Evolutionary conservation across 805 yeast species (phyloP).

Genomic region (Candida alai): DNA sequence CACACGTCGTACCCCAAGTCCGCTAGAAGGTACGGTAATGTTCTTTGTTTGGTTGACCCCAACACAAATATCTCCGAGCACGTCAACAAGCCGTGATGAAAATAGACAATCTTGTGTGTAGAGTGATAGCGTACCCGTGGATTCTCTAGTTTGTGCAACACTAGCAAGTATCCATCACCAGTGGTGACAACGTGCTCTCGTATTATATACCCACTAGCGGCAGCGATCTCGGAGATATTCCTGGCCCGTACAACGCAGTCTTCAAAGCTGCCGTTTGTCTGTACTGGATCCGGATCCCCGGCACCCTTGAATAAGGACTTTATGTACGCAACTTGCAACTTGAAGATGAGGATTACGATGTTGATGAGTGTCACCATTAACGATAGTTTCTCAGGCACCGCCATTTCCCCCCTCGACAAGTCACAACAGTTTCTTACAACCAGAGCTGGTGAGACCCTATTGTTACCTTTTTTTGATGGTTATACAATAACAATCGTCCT

Average conservation of each 20-base stretch:
- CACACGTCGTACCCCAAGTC: slow-evolving; percentile 23
- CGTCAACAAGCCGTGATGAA: slow-evolving; percentile 30
- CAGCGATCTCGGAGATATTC: slow-evolving; percentile 23
- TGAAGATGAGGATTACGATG: slow-evolving; percentile 4
- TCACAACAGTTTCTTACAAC: too few relatives aligned
- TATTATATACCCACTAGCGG: slow-evolving; percentile 20
- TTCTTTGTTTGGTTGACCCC: slow-evolving; percentile 20
- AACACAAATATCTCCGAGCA: slow-evolving; percentile 36
- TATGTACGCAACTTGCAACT: slow-evolving; percentile 3
- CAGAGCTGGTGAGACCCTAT: too few relatives aligned
- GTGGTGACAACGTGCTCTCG: slow-evolving; percentile 30
- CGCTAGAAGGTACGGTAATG: slow-evolving; percentile 19
- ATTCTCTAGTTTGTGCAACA: slow-evolving; percentile 24
- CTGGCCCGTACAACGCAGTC: slow-evolving; percentile 6
- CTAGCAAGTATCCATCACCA: slow-evolving; percentile 24
- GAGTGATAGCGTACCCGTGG: slow-evolving; percentile 1
- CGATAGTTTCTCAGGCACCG: slow-evolving; percentile 9
- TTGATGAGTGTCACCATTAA: slow-evolving; percentile 5
- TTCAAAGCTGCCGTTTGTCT: slow-evolving; percentile 2
- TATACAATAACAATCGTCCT: too few relatives aligned
- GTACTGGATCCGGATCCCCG: too few relatives aligned
- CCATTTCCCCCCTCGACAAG: too few relatives aligned
- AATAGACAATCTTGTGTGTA: slow-evolving; percentile 19
- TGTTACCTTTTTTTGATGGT: too few relatives aligned
- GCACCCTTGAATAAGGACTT: slow-evolving; percentile 1